phyloP scores from a whole-genome alignment of 441 rosid species.

The Isatis lusitanica region DNA sequence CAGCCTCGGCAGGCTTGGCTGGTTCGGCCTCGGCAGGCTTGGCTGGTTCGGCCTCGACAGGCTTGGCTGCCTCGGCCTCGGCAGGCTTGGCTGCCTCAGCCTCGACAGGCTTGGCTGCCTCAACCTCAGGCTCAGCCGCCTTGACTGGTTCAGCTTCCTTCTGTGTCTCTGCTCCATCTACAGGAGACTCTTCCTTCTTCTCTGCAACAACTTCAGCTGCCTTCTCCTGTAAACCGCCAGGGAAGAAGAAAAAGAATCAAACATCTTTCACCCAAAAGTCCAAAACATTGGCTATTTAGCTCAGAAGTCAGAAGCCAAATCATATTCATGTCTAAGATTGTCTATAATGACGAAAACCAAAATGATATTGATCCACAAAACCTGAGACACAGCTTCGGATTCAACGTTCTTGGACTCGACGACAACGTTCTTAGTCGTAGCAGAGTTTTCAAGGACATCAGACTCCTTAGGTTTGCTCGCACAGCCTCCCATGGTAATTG shows the following conservation, averaged over 20 bases:
- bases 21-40: conserved; percentile 24
- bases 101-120: conserved; percentile 17
- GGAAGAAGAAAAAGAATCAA: not conserved
- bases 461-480: conserved; percentile 53
- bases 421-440: conserved; percentile 30
- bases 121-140: conserved; percentile 14
- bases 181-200: conserved; percentile 35
- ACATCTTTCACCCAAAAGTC: not conserved
- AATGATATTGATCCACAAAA: conserved; percentile 13
- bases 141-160: conserved; percentile 33
- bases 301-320: not conserved
- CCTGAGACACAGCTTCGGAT: conserved; percentile 18
- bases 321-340: no score
- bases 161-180: conserved; percentile 35
- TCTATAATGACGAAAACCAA: not conserved
- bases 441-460: conserved; percentile 28
- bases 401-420: conserved; percentile 29
- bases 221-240: conserved; percentile 31
- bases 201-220: conserved; percentile 39
- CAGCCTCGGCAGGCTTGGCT: conserved; percentile 23
- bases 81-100: conserved; percentile 25
- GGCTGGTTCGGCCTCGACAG: conserved; percentile 23
- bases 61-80: conserved; percentile 24
- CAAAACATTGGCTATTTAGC: not conserved
- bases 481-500: conserved; percentile 50